Base-by-base conservation (phyloP, 2,329 filamentous ascomycete species). In the Penicillium sp. region DNA sequence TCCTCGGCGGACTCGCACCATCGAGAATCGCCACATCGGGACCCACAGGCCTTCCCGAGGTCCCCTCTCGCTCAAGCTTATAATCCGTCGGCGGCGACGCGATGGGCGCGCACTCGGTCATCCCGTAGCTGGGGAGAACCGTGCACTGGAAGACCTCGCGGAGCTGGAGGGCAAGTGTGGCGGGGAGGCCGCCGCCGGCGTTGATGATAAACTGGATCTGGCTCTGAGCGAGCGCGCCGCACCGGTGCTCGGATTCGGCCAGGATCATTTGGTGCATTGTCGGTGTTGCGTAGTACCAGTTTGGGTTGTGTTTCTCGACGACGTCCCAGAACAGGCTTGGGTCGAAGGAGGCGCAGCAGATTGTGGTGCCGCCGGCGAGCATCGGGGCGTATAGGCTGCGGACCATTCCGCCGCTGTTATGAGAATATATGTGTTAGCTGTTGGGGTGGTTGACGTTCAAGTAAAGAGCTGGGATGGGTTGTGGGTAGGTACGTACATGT, bases 71-170 rank as follows among this genome's bases (percentile, higher is more conserved):
- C 58, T 85, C 83, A 5, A 86, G 76, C 30, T 73, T 72, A 66
- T 86, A 86, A 64, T 81, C 70, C n/a, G 85, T 72, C 0, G 83
- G 84, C 2, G 84, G 84, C 3, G 83, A 85, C 3, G 83, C 84
- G 51, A 86, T 86, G 0, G 84, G 84, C 83, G 86, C 86, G 66
- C 84, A 86, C 74, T 86, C 84, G 1, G 84, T 87, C 84, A 87
- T 86, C 19, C 84, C 85, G 66, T 87, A 86, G 64, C 83, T 85
- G 2, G 84, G 84, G 19, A 87, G 75, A 3, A 87, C 80, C 2
- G 77, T 78, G 60, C 82, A 84, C 11, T 78, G 73, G 71, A 86
- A 87, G 0, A 79, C 83, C 60, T 84, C 79, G 17, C 78, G 77
- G 9, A 86, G 75, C 56, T 80, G 81, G 30, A 72, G 70, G 0